Conservation (phyloP, 2,329 filamentous ascomycete genomes). For the Ophiobolus disseminans region DNA sequence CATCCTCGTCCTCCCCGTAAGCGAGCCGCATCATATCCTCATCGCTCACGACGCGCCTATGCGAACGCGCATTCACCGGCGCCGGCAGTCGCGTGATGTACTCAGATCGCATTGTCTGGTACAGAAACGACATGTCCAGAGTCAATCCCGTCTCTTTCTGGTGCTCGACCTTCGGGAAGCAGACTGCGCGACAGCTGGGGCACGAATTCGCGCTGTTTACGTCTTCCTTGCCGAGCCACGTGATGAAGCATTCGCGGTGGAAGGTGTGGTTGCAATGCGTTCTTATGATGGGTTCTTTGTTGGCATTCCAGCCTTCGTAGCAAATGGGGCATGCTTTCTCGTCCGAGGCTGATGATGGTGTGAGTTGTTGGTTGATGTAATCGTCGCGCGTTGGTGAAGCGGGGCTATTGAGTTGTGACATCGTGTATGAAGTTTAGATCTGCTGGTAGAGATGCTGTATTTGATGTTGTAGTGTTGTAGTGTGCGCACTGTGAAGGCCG, state of each 20-base stretch:
- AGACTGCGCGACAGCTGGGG: slow-evolving; percentile 8
- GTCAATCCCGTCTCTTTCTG: slow-evolving; percentile 2
- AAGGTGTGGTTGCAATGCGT: slow-evolving; percentile 12
- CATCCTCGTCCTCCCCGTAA: slow-evolving; percentile 1
- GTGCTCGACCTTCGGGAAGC: slow-evolving; percentile 7
- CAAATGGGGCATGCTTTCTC: slow-evolving; percentile 10
- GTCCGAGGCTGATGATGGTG: slow-evolving; percentile 1
- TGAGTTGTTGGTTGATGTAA: slow-evolving; percentile 8
- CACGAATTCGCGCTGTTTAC: slow-evolving; percentile 10
- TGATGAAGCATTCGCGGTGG: slow-evolving; percentile 7
- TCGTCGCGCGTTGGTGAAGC: slow-evolving; percentile 3
- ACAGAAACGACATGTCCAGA: slow-evolving; percentile 6
- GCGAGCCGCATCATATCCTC: slow-evolving; percentile 4
- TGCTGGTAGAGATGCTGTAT: not conserved
- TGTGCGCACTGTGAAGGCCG: not conserved
- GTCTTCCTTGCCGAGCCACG: slow-evolving; percentile 9
- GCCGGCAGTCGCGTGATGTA: not conserved
- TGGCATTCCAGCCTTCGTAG: slow-evolving; percentile 4
- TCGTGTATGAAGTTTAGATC: not conserved
- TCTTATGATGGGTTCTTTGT: slow-evolving; percentile 4
- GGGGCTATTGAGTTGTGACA: slow-evolving; percentile 2
- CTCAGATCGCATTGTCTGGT: slow-evolving; percentile 1
- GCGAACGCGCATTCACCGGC: not conserved
- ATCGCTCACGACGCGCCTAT: not conserved
- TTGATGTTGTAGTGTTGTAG: not conserved